Evolutionary conservation across 176 grass and related monocot species (phyloP).

Genomic region (Tuctoria greenei): DNA sequence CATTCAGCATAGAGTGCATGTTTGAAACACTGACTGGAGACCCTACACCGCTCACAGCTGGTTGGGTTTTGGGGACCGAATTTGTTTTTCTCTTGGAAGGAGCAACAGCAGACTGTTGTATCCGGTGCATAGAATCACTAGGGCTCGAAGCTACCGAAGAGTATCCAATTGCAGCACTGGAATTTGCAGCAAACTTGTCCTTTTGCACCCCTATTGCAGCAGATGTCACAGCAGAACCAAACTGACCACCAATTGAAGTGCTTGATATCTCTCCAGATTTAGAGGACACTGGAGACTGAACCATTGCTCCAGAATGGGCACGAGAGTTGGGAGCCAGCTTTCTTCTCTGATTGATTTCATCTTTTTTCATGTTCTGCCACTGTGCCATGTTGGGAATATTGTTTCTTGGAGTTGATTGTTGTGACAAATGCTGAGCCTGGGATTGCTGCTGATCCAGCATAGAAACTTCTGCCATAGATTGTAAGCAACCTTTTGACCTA

Average conservation of each 20-base stretch:
- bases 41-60: slow-evolving; percentile 61
- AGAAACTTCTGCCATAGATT: slow-evolving; percentile 57
- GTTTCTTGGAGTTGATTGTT: slow-evolving; percentile 53
- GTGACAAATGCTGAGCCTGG: slow-evolving; percentile 50
- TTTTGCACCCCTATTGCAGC: slow-evolving; percentile 75
- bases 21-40: slow-evolving; percentile 98
- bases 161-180: slow-evolving; percentile 60
- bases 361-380: slow-evolving; percentile 74
- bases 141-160: slow-evolving; percentile 71
- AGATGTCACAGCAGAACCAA: slow-evolving; percentile 64
- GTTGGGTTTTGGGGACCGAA: slow-evolving; percentile 66
- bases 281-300: slow-evolving; percentile 92
- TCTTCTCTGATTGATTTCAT: slow-evolving; percentile 77
- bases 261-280: slow-evolving; percentile 95
- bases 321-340: slow-evolving; percentile 57
- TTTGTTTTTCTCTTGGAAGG: slow-evolving; percentile 68
- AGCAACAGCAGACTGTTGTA: slow-evolving; percentile 60
- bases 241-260: slow-evolving; percentile 87
- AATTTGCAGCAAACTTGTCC: slow-evolving; percentile 75
- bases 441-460: slow-evolving; percentile 54
- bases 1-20: slow-evolving; percentile 63
- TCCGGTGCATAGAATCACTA: slow-evolving; percentile 76
- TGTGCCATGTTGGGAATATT: slow-evolving; percentile 48
- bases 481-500: slow-evolving; percentile 55
- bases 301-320: slow-evolving; percentile 64